Evolutionary conservation across 2,329 filamentous ascomycete species (phyloP), one percentile per base, ranked within the genome.

Genomic region (Xylariaceae sp.): DNA sequence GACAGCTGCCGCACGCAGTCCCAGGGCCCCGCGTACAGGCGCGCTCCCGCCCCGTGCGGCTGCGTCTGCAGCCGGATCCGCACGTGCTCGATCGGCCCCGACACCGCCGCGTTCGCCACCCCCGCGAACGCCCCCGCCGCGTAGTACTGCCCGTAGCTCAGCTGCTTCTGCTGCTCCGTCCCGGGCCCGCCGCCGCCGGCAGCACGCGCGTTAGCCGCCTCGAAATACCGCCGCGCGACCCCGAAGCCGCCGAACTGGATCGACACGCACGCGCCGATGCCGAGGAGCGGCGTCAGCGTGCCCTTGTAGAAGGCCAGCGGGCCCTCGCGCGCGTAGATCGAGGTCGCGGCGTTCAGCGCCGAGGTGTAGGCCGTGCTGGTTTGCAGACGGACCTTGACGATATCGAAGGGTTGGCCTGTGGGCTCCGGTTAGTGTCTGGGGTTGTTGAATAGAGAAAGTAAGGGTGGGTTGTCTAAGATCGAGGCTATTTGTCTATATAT

Each of bases 161-260:
- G 84, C 20, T 81, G 78, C 47, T 73, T n/a, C n/a, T 57, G 41
- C 88, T 26, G 23, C 23, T 26, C 26, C 26, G 26, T 29, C 26
- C 26, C 26, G 9, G 59, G 88, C 79, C 46, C 85, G 80, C 44
- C 80, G 81, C 77, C 18, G 47, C 19, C 23, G 40, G 73, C 85
- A 83, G 63, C 87, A 80, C 43, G 79, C 76, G 79, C 72, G 75
- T 96, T 96, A 63, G 83, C 81, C 44, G 84, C 79, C 78, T 98
- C 93, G 72, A 99, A 87, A 69, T 84, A 88, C 57, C 95, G 90
- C 57, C 91, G 90, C 7, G 93, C 93, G 70, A 89, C 88, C 80
- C 97, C 92, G 82, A 98, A 99, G 67, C 90, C 95, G 61, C 93
- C 95, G 74, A 99, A 99, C 80, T 99, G 95, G 67, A 99, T 89